Base-by-base conservation (phyloP, 2,329 filamentous ascomycete species). In the Exophiala mesophila region DNA sequence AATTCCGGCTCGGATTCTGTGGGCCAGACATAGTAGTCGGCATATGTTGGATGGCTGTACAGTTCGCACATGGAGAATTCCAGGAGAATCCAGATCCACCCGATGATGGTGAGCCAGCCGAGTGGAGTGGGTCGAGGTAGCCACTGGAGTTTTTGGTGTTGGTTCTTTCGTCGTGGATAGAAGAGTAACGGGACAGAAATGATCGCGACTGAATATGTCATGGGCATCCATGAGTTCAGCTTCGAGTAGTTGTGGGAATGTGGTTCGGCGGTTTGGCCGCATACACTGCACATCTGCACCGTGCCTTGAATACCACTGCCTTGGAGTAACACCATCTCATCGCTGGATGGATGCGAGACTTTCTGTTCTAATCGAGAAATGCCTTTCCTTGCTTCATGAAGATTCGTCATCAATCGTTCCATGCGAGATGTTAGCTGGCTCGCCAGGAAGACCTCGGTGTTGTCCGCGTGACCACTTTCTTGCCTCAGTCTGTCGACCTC, bases 21-120 rank as follows among this genome's bases (percentile, higher is more conserved):
- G 39, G 70, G 74, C 16, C 70, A 71, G 24, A 65, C 59, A 51
- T 76, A 77, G 5, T 55, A 63, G 9, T 61, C 52, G 3, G 73
- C 70, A 45, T 73, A 70, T 5, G 61, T 49, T 3, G 70, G 71
- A 35, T 75, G 71, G 55, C 72, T 76, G 58, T 73, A 77, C 19
- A 66, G 59, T 24, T 73, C 68, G 50, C 69, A 72, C 56, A 74
- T 67, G 24, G 64, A 56, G 21, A 63, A 63, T 57, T 77, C 73
- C 29, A 65, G 56, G 20, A 72, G 52, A 53, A 69, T 72, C 73
- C 73, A 80, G 26, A 61, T 52, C 13, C 71, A 55, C 13, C 68
- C 60, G 5, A 64, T 16, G 1, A 73, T 45, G 9, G 67, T 55
- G 19, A 63, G 45, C 58, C 63, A 69, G 24, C 64, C 63, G 2